Evolutionary conservation across 257 asterid species (phyloP), one percentile per base, ranked within the genome.

Genomic region (Rhazya stricta): DNA sequence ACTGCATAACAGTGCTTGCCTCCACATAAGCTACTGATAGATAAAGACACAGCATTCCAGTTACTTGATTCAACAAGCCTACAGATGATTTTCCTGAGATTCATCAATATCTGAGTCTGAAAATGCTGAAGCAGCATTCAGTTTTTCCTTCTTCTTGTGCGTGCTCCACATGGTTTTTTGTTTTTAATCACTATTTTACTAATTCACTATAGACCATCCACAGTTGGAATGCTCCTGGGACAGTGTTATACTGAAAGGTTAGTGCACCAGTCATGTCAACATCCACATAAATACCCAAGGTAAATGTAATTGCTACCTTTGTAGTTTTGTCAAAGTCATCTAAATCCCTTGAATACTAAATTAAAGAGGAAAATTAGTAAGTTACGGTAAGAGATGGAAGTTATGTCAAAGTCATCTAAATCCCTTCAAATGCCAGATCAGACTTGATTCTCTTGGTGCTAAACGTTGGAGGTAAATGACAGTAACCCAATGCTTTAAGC

Each of bases 261-360:
- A 57, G 15, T 57, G 34, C 4, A 57, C 63, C 34, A 25, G 16
- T 57, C 62, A 56, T 9, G 3, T 18, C n/a, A 53, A 57, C 34
- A n/a, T 16, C 15, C 0, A 5, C 2, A 18, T 25, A 8, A 57
- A 57, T 30, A 56, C 30, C 11, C 11, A 8, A 25, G 34, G 13
- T 57, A 34, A 62, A 15, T 43, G 15, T 34, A 63, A 34, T 21
- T 63, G 45, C 25, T 27, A 16, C 7, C 21, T 58, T 36, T 30
- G 23, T 32, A 61, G 67, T 61, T 60, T 48, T 61, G n/a, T n/a
- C 11, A 58, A 15, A 60, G 67, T 61, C 67, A 60, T 61, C 39
- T 12, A 34, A 63, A 51, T 21, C 27, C 58, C 58, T 51, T 15
- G 58, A 19, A 3, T 51, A 18, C 27, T 19, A 51, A 19, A 48